Base-by-base conservation (phyloP, 2,329 filamentous ascomycete genomes). In the Tolypocladium tropicale region DNA sequence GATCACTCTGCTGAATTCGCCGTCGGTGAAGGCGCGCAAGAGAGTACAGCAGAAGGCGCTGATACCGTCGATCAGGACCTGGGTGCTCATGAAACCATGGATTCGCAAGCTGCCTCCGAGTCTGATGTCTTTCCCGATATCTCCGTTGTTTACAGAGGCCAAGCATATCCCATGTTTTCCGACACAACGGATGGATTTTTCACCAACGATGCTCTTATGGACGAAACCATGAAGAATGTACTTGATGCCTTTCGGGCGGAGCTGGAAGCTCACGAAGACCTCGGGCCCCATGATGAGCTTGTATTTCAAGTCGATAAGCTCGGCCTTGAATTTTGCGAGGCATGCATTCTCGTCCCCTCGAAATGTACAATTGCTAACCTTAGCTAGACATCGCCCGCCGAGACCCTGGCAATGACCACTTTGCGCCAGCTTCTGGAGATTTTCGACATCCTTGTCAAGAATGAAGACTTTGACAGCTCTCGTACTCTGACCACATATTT, bases 301-400 rank as follows among this genome's bases (percentile, higher is more conserved):
- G 70, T 76, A n/a, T 71, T 80, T 43, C 76, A 78, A 57, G 67
- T 81, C 51, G 76, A 80, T 32, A 75, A 79, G 57, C 72, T 81
- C 43, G 77, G 76, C 10, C 68, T 81, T 34, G 78, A 81, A 64
- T 79, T 80, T 64, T 69, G 76, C 23, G 78, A 81, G 69, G 76
- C 78, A 68, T 60, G 74, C 59, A 18, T 51, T 14, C 9, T 21
- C 5, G 11, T 32, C 23, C 23, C 48, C 30, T 53, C 28, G 6
- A 12, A 18, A 11, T 2, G 53, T 48, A 16, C 21, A 25, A 25
- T 49, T 53, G 53, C 67, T 73, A 64, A 74, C 63, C 9, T 33
- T 28, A 33, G 41, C 2, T 52, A 76, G 74, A 71, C 72, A 34
- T 69, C 64, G 9, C 62, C 66, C n/a, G 64, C 61, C 16, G 68